phyloP scores from a whole-genome alignment of 306 rosid genomes.

The Castanospermum australe region DNA sequence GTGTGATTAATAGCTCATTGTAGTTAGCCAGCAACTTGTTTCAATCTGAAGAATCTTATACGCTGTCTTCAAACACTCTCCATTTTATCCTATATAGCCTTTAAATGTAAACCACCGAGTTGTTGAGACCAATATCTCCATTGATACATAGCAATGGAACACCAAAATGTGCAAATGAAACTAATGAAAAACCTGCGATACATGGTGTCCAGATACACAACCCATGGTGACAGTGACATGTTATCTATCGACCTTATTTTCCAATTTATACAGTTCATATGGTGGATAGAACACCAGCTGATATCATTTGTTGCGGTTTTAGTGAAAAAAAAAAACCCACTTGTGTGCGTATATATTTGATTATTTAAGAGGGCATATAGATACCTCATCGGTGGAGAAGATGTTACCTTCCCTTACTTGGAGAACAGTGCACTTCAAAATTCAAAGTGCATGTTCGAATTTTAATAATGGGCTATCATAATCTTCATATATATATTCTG shows the following conservation, averaged over 20 bases:
- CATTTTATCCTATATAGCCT: not conserved
- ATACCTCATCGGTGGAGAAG: not conserved
- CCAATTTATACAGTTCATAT: not conserved
- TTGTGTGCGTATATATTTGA: too few species aligned
- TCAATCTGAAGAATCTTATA: conserved; percentile 8
- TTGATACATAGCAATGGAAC: not conserved
- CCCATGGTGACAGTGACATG: not conserved
- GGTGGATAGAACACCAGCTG: not conserved
- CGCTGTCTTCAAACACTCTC: not conserved
- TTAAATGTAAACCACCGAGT: conserved; percentile 3
- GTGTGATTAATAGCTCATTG: not conserved
- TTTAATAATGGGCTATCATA: not conserved
- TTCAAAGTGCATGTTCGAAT: not conserved
- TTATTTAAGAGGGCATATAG: not conserved
- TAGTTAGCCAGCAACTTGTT: conserved; percentile 18
- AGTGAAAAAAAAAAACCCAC: not conserved
- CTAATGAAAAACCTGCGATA: not conserved
- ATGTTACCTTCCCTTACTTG: not conserved
- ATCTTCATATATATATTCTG: not conserved
- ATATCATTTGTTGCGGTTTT: not conserved
- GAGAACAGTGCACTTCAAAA: not conserved
- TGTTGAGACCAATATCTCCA: not conserved
- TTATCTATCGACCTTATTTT: not conserved
- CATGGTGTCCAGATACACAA: not conserved
- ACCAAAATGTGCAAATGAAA: not conserved